Evolutionary conservation across 2,329 filamentous ascomycete species (phyloP).

Genomic region (Alternaria brassicae): DNA sequence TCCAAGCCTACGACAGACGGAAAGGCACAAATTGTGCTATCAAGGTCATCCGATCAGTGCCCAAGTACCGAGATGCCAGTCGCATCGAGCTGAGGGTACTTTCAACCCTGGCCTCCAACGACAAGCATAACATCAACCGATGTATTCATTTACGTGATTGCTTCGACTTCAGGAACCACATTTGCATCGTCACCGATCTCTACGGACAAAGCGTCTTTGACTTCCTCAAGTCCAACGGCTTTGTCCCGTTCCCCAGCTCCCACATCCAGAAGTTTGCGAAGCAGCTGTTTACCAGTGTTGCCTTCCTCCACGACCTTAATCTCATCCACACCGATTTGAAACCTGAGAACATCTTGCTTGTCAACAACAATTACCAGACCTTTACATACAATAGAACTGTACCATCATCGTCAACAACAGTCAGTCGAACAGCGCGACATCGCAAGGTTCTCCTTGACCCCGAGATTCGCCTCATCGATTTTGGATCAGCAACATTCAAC

Average conservation of each 20-base stretch:
- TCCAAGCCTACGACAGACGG: slow-evolving; percentile 83
- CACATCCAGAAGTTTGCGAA: slow-evolving; percentile 97
- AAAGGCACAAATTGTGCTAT: slow-evolving; percentile 85
- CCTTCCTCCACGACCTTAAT: slow-evolving; percentile 95
- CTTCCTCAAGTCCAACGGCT: slow-evolving; percentile 93
- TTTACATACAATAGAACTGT: slow-evolving; percentile 74
- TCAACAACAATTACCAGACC: slow-evolving; percentile 70
- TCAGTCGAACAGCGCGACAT: slow-evolving; percentile 65
- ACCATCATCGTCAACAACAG: slow-evolving; percentile 68
- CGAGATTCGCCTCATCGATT: slow-evolving; percentile 72
- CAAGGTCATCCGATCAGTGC: slow-evolving; percentile 97
- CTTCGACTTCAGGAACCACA: slow-evolving; percentile 96
- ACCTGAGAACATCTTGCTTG: slow-evolving; percentile 71
- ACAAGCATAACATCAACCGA: slow-evolving; percentile 88
- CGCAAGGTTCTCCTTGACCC: slow-evolving; percentile 69
- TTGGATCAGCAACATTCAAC: slow-evolving; percentile 72
- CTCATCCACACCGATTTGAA: slow-evolving; percentile 88
- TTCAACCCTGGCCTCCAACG: slow-evolving; percentile 89
- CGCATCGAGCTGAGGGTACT: slow-evolving; percentile 93
- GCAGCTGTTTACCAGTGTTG: slow-evolving; percentile 96
- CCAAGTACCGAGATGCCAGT: slow-evolving; percentile 96
- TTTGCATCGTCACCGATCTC: slow-evolving; percentile 80
- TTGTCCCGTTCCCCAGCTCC: slow-evolving; percentile 96
- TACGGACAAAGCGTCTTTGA: slow-evolving; percentile 97
- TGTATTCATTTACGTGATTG: slow-evolving; percentile 97